Evolutionary conservation across 1,284 basidiomycete genomes (phyloP), one percentile per base, ranked within the genome.

Genomic region (Neolentinus lepideus): DNA sequence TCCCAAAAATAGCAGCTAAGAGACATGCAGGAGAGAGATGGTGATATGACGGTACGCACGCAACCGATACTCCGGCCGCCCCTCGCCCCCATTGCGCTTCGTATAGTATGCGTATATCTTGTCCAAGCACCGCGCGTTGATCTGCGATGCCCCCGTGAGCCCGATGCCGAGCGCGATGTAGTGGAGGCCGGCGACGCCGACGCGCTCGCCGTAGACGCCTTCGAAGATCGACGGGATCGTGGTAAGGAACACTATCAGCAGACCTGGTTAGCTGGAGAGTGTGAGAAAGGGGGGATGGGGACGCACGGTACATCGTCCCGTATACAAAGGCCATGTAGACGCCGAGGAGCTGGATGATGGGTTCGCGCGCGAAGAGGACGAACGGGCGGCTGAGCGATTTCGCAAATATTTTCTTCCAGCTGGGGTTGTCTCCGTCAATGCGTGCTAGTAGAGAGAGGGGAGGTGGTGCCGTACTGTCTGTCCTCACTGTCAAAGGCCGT

Each of bases 151-250:
- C 2, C 71, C 60, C 0, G 71, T 69, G 2, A 85, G 67, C 8
- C 84, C 84, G 1, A 82, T 54, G 1, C 83, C 84, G 2, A 88
- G 74, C 1, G 85, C 78, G 56, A 89, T 74, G 61, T 88, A 90
- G 62, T 83, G 71, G 19, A 83, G 66, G 0, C 79, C 85, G 0
- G 83, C 77, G 51, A 88, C 84, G 51, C 81, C 78, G 43, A 76
- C 64, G 1, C 64, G 58, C 67, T 85, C 64, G 25, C 68, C 61
- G 59, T 88, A 88, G 0, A 73, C 64, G 2, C 69, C 69, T 52
- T 73, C 67, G 61, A 83, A 92, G 24, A 88, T 87, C 0, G 67
- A 60, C 0, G 84, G 79, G 21, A 91, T 84, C 0, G 80, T 84
- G 0, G 86, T 87, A 47, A 90, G 69, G 61, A 88, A 73, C 8